Conservation (phyloP, 1,139 yeast genomes). For the Hemisphaericaspora xylofermentans region DNA sequence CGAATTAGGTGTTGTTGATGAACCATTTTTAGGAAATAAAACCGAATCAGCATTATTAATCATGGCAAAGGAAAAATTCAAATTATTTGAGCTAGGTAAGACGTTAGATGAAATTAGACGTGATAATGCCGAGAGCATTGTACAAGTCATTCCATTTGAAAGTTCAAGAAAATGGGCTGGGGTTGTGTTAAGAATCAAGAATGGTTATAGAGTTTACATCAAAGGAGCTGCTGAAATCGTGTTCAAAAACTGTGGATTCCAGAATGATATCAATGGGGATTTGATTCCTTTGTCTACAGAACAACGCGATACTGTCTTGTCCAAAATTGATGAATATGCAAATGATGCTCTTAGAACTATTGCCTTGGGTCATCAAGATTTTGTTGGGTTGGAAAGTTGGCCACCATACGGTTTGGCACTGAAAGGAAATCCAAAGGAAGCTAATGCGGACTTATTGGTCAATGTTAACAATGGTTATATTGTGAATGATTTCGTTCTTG, state of each 20-base stretch:
- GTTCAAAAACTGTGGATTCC: slow-evolving; percentile 55
- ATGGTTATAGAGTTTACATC: slow-evolving; percentile 61
- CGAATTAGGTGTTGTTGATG: slow-evolving; percentile 33
- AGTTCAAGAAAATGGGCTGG: slow-evolving; percentile 94
- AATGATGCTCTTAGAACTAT: slow-evolving; percentile 80
- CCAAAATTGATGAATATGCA: slow-evolving; percentile 65
- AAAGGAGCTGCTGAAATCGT: slow-evolving; percentile 97
- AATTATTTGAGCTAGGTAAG: slow-evolving; percentile 34
- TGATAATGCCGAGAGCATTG: slow-evolving; percentile 42
- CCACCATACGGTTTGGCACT: slow-evolving; percentile 54
- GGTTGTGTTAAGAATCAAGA: slow-evolving; percentile 52
- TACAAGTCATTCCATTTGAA: slow-evolving; percentile 85
- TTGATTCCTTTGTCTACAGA: slow-evolving; percentile 26
- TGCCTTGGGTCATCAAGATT: slow-evolving; percentile 77
- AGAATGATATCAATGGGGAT: slow-evolving; percentile 20
- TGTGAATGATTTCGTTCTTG: slow-evolving; percentile 44
- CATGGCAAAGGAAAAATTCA: slow-evolving; percentile 60
- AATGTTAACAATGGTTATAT: slow-evolving; percentile 28
- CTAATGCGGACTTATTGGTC: slow-evolving; percentile 49
- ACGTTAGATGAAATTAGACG: slow-evolving; percentile 42
- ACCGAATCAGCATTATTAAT: slow-evolving; percentile 88
- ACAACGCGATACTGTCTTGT: slow-evolving; percentile 34
- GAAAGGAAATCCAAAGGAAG: slow-evolving; percentile 33
- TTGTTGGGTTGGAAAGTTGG: slow-evolving; percentile 52
- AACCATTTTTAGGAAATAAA: slow-evolving; percentile 83